Evolutionary conservation across 2,329 filamentous ascomycete species (phyloP), one percentile per base, ranked within the genome.

Genomic region (Aspergillus pseudoglaucus): DNA sequence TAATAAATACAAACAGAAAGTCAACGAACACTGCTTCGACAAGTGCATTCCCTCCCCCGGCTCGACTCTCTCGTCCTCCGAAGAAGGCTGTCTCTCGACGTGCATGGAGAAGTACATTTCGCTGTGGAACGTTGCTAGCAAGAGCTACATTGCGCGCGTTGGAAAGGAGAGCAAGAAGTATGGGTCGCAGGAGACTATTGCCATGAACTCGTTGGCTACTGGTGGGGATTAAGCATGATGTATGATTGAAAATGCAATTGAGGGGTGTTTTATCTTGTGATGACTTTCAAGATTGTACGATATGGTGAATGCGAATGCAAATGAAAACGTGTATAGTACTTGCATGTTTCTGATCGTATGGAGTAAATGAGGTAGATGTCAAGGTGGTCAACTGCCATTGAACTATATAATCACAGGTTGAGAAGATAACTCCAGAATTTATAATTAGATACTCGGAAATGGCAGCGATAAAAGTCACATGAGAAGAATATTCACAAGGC

Each of bases 91-190:
- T 73, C 77, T 87, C 62, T 87, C 79, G 17, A 76, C 79, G 51
- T 91, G 87, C 75, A 87, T 90, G 81, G 86, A 90, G 61, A 90
- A 90, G 70, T 91, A 90, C 76, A 88, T 90, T 76, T 73, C 77
- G 27, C 79, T 85, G 9, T 91, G 87, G 87, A 90, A 90, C 71
- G 73, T 79, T 53, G 83, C 88, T 61, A 86, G 83, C 72, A 69
- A 76, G 42, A 76, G 83, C 37, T 89, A 88, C 66, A 80, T 88
- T 61, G 69, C 70, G 53, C 77, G 69, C 14, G 53, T 71, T 37
- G 53, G 80, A 57, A 68, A 82, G 69, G 81, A 84, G 67, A 75
- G 77, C 55, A 83, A 84, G 72, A 72, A 54, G 20, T 48, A 60
- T 49, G 60, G 59, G n/a, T 56, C 57, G 5, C 54, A 58, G 41